Conservation (phyloP, 2,329 filamentous ascomycete species). For the Amylocarpus encephaloides region DNA sequence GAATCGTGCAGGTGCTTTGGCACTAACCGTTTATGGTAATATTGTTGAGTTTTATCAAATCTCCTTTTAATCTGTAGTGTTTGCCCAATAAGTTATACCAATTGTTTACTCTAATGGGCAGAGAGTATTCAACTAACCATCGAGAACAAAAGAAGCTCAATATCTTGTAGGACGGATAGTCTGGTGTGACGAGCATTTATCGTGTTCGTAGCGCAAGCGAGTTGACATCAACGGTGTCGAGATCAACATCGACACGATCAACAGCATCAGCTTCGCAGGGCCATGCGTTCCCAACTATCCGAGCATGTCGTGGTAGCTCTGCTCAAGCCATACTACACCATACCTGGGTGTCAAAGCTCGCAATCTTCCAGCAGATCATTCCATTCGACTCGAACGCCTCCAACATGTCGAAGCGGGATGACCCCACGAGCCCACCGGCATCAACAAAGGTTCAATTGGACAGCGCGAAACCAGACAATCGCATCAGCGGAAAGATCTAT, state of each 20-base stretch:
- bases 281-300: constrained; percentile 25
- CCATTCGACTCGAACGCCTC: neutral
- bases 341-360: constrained; percentile 17
- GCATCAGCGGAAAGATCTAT: neutral
- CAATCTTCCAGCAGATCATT: constrained; percentile 1
- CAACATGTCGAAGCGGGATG: neutral
- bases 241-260: neutral
- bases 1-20: neutral
- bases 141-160: too few species aligned
- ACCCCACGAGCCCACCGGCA: constrained; percentile 6
- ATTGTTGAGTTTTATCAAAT: too few species aligned
- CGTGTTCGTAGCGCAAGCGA: neutral
- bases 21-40: too few species aligned
- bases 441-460: constrained; percentile 5
- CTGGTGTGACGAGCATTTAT: too few species aligned
- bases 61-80: too few species aligned
- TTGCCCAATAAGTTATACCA: too few species aligned
- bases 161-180: too few species aligned
- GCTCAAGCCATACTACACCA: constrained; percentile 23
- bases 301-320: constrained; percentile 25
- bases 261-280: constrained; percentile 2
- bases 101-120: too few species aligned
- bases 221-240: neutral
- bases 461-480: neutral
- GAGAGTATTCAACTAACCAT: too few species aligned